These are phyloP conservation scores for Alternaria atra DNA, from an alignment of 2,329 filamentous ascomycete genomes.

Conservation along the genomic window DNA sequence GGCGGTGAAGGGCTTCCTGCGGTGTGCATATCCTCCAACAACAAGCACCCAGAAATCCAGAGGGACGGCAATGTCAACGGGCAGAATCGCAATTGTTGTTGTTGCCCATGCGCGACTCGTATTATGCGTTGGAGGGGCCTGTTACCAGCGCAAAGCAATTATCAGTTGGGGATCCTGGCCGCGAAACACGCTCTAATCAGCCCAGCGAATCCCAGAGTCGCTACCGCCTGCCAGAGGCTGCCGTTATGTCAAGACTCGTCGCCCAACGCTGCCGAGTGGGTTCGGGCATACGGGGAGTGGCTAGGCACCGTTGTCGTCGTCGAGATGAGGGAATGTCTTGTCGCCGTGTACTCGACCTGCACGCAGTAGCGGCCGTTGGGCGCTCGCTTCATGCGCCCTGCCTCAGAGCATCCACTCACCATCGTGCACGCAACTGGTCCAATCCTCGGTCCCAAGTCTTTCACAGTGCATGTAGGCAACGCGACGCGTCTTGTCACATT, in stretches of 20 bases:
- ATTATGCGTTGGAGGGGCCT: slow-evolving; percentile 32
- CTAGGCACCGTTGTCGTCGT: slow-evolving; percentile 18
- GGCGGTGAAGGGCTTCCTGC: slow-evolving; percentile 26
- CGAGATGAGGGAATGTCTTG: slow-evolving; percentile 16
- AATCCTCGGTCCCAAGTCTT: background rate
- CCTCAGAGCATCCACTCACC: background rate
- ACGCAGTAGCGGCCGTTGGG: slow-evolving; percentile 16
- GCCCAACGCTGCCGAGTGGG: slow-evolving; percentile 9
- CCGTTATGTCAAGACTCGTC: slow-evolving; percentile 8
- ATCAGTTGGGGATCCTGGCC: slow-evolving; percentile 39
- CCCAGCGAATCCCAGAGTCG: slow-evolving; percentile 21
- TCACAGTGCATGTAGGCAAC: background rate
- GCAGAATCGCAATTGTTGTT: slow-evolving; percentile 24
- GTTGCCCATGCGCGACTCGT: slow-evolving; percentile 32
- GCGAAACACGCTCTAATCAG: slow-evolving; percentile 25
- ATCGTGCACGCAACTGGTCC: background rate
- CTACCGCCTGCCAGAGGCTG: slow-evolving; percentile 13
- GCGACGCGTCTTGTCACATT: background rate
- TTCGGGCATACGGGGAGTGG: slow-evolving; percentile 25
- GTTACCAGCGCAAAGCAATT: slow-evolving; percentile 34
- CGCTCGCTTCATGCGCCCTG: slow-evolving; percentile 11
- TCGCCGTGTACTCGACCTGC: slow-evolving; percentile 4
- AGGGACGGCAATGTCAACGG: slow-evolving; percentile 14
- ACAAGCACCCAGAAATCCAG: slow-evolving; percentile 15
- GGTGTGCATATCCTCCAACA: slow-evolving; percentile 33